Conservation (phyloP, 164 flowering plant genomes). For the Sextonia rubra region DNA sequence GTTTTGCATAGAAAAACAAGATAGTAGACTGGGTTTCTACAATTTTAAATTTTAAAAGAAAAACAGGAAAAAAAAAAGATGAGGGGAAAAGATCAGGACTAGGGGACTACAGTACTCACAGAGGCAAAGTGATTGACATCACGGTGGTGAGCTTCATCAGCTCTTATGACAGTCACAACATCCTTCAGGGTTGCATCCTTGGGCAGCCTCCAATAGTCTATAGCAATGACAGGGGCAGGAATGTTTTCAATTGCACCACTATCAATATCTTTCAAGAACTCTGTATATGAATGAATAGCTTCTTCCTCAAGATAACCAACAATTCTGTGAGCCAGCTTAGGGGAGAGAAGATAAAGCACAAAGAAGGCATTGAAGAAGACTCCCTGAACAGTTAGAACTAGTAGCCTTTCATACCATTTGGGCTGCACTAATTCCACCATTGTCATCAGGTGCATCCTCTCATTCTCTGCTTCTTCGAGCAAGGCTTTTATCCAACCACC, state of each 20-base stretch:
- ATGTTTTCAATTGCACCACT: conserved; percentile 64
- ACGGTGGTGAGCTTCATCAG: conserved; percentile 92
- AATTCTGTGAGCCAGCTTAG: conserved; percentile 73
- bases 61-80: too few species aligned
- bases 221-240: conserved; percentile 86
- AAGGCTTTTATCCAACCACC: conserved; percentile 93
- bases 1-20: too few species aligned
- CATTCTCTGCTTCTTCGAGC: conserved; percentile 93
- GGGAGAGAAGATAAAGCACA: conserved; percentile 62
- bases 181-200: conserved; percentile 73
- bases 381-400: conserved; percentile 73
- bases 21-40: too few species aligned
- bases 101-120: conserved; percentile 32
- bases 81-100: too few species aligned
- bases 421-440: conserved; percentile 86
- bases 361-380: conserved; percentile 80
- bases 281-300: conserved; percentile 83
- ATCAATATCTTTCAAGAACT: conserved; percentile 64
- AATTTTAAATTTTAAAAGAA: too few species aligned
- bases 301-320: conserved; percentile 90
- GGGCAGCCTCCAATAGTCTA: conserved; percentile 86
- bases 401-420: conserved; percentile 72
- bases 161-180: conserved; percentile 70
- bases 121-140: conserved; percentile 94
- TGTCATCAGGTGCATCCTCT: conserved; percentile 91